Evolutionary conservation across 768 basidiomycete species (phyloP), one percentile per base, ranked within the genome.

Genomic region (Sarcodon aspratus): DNA sequence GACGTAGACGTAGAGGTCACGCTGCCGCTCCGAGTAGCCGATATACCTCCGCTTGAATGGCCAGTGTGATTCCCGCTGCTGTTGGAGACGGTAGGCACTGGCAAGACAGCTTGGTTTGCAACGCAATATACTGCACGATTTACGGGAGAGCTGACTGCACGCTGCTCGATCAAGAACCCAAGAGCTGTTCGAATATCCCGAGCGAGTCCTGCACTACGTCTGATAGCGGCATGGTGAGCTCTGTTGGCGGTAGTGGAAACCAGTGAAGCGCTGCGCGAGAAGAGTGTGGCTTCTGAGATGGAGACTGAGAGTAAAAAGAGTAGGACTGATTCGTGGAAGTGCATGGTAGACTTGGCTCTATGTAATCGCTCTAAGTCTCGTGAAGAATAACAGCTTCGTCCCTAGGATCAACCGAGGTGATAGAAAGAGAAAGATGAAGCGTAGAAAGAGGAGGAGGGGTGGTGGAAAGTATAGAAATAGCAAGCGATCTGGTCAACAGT

Each of bases 141-240:
- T 15, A 9, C 36, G 33, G 27, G 27, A 34, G 33, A 53, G 44
- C 49, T 40, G 9, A 33, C 33, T 44, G 49, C 45, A 38, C 49
- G 48, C 37, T 48, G 35, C 50, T 50, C 60, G 32, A 72, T 64
- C 9, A 81, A 66, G 21, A 82, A 64, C 18, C 73, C 69, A 57
- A 88, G 78, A 10, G 80, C 81, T 33, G 79, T 57, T 31, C 84
- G 80, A 49, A 89, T 69, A 61, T 89, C 86, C 48, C 71, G 72
- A 13, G 84, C 82, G 31, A 89, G 68, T 48, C 63, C 72, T 44
- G 74, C 72, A 37, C 82, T 85, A 49, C 75, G 76, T 49, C 69
- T 72, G 40, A 74, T 60, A 32, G 83, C 82, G 50, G 69, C 66
- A 31, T 66, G 68, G 58, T 82, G 83, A 33, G 73, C 69, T 33